Evolutionary conservation across 2,329 filamentous ascomycete genomes (phyloP), one percentile per base, ranked within the genome.

Genomic region (Sporothrix dimorphospora): DNA sequence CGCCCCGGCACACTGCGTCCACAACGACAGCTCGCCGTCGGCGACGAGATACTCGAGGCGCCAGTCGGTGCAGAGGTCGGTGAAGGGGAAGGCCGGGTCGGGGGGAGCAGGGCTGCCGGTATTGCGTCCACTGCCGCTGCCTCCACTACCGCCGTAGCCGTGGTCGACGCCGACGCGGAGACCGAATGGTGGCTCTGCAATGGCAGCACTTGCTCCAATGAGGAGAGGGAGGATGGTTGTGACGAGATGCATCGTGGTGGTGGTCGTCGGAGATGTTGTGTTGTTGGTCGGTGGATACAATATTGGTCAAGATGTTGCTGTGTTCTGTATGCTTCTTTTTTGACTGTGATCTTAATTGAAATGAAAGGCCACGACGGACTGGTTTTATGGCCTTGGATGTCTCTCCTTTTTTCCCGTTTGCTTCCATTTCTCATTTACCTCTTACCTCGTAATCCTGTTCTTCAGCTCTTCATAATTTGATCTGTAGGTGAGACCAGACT

Each of bases 21-120:
- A 38, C 30, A 45, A 42, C 4, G 34, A 21, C 7, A 49, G 34
- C 45, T 68, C 61, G 42, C 45, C 55, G 24, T 40, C 69, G 34
- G 30, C 12, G 21, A 59, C 55, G 2, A 49, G 55, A 8, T 66
- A 55, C 53, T 73, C 63, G 27, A 73, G 34, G 4, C 45, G 61
- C 72, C 72, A 73, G 2, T 42, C 47, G 19, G 21, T 16, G 63
- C 72, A 73, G 19, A 59, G 45, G 4, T 69, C 63, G 55, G 72
- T 68, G n/a, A 71, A 73, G 14, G 72, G 53, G 34, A 71, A 68
- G 30, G 72, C 72, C 12, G 68, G 72, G 53, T 69, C 69, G 7
- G 68, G 61, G 2, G 71, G 38, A 4, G 71, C 1, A 27, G 59
- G 59, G 38, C 27, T n/a, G 59, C 27, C 21, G 14, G 42, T 1